Conservation (phyloP, 2,329 filamentous ascomycete genomes). For the Penicillium aurantiogriseum region DNA sequence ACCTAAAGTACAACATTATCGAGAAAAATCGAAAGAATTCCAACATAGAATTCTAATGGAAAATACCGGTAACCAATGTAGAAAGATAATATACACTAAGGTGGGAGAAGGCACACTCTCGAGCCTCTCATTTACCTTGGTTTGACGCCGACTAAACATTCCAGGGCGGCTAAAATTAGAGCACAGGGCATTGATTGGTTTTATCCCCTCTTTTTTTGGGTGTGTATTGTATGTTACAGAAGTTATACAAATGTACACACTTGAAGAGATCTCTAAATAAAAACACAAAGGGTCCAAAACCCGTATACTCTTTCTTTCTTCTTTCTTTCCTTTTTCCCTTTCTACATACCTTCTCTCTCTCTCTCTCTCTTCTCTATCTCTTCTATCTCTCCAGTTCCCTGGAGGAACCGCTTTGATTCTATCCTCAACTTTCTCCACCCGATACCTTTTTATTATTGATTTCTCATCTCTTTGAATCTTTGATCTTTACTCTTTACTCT, state of each 20-base stretch:
- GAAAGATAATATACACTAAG: slow-evolving; percentile 6
- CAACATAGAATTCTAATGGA: neutral
- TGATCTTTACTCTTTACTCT: neutral
- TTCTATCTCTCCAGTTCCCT: slow-evolving; percentile 28
- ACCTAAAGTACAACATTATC: neutral
- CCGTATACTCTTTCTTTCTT: slow-evolving; percentile 4
- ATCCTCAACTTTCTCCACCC: neutral
- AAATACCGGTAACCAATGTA: neutral
- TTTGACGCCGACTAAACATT: slow-evolving; percentile 37
- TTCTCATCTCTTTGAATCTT: neutral
- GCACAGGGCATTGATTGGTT: slow-evolving; percentile 29
- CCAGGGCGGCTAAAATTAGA: slow-evolving; percentile 43
- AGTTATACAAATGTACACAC: neutral
- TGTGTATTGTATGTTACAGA: neutral
- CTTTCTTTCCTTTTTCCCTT: neutral
- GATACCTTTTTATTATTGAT: neutral
- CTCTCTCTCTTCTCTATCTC: slow-evolving; percentile 11
- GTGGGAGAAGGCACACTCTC: slow-evolving; percentile 7
- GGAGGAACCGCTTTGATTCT: slow-evolving; percentile 40
- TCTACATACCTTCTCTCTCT: slow-evolving; percentile 6
- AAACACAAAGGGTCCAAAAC: slow-evolving; percentile 20
- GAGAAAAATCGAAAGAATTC: neutral
- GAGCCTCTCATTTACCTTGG: slow-evolving; percentile 31
- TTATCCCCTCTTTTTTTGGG: neutral
- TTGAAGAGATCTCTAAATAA: slow-evolving; percentile 16